These are phyloP conservation scores for Coniosporium tulheliwenetii DNA, from an alignment of 2,329 filamentous ascomycete species.

Conservation along the genomic window DNA sequence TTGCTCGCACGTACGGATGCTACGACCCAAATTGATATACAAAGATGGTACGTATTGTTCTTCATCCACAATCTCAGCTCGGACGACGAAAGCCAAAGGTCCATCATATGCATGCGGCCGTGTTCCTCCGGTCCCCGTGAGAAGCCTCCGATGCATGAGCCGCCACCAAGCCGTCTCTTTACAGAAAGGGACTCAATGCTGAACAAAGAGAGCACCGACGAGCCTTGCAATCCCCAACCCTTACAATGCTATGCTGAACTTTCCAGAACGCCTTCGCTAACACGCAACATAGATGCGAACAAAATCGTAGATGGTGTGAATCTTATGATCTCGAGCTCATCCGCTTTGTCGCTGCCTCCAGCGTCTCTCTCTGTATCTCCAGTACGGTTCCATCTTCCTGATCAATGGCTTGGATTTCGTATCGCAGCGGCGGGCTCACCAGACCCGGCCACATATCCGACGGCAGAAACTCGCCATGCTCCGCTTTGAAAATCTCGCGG, in stretches of 20 bases:
- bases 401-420: conserved; percentile 11
- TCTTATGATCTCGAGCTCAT: background rate
- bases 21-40: background rate
- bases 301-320: background rate
- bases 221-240: background rate
- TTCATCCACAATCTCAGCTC: background rate
- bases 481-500: conserved; percentile 62
- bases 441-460: conserved; percentile 77
- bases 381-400: conserved; percentile 1
- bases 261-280: too few relatives aligned
- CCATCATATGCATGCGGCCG: background rate
- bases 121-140: background rate
- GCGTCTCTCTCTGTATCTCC: background rate
- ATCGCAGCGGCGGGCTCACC: conserved; percentile 23
- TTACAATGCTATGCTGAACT: too few relatives aligned
- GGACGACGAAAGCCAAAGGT: background rate
- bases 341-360: conserved; percentile 1
- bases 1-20: background rate
- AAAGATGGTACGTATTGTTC: background rate
- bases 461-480: conserved; percentile 76
- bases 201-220: conserved; percentile 1
- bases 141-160: background rate
- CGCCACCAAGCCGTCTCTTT: background rate
- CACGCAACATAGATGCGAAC: background rate
- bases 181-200: background rate